Evolutionary conservation across 768 basidiomycete genomes (phyloP).

Genomic region (Ramaria sp.): DNA sequence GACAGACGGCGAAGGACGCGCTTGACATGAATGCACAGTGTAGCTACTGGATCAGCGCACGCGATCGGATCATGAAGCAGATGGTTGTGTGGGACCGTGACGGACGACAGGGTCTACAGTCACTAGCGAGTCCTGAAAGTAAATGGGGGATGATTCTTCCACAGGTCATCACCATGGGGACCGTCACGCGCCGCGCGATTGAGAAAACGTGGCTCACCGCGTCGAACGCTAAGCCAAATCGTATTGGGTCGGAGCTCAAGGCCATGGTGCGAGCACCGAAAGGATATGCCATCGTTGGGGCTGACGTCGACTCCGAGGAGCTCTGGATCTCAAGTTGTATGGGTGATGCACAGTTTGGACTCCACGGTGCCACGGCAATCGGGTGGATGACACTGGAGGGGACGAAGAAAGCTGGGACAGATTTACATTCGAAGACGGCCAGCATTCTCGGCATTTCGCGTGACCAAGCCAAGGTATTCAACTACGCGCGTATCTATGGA

Average conservation of each 20-base stretch:
- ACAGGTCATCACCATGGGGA: constrained; percentile 97
- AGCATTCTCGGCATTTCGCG: constrained; percentile 85
- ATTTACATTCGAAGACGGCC: constrained; percentile 95
- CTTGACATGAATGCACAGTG: constrained; percentile 89
- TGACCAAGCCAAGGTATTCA: constrained; percentile 96
- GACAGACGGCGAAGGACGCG: constrained; percentile 70
- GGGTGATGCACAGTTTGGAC: constrained; percentile 96
- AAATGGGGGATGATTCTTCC: constrained; percentile 91
- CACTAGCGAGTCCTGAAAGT: constrained; percentile 16
- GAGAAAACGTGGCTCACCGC: constrained; percentile 98
- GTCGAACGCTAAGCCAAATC: constrained; percentile 94
- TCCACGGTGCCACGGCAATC: constrained; percentile 92
- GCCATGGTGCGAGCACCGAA: constrained; percentile 93
- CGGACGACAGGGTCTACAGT: constrained; percentile 6
- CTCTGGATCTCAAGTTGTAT: constrained; percentile 98
- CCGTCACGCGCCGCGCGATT: constrained; percentile 93
- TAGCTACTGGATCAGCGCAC: constrained; percentile 94
- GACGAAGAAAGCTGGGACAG: constrained; percentile 88
- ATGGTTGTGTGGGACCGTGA: constrained; percentile 74
- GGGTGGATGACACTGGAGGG: constrained; percentile 99
- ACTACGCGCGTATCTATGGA: constrained; percentile 98
- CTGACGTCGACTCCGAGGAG: constrained; percentile 98
- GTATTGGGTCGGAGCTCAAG: constrained; percentile 97
- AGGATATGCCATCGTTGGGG: constrained; percentile 92
- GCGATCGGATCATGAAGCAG: constrained; percentile 87